phyloP scores from a whole-genome alignment of 2,329 filamentous ascomycete species.

The Neoscytalidium dimidiatum region DNA sequence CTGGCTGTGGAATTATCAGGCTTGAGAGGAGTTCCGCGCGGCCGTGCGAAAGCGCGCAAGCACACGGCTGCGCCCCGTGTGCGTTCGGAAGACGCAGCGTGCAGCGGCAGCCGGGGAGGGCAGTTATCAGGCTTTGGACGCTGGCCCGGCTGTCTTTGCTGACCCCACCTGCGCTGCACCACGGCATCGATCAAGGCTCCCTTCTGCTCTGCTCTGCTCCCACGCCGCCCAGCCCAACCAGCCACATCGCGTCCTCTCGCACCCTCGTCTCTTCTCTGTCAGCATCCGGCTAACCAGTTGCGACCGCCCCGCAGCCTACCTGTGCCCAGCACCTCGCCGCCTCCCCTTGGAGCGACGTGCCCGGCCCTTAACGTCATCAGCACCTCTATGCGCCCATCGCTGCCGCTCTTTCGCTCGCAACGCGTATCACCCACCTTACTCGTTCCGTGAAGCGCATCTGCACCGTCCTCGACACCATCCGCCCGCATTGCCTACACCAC shows the following conservation, averaged over 20 bases:
- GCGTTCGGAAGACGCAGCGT: not conserved
- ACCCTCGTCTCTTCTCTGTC: slow-evolving; percentile 10
- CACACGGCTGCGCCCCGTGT: not conserved
- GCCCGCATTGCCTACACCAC: not conserved
- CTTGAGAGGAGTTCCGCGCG: not conserved
- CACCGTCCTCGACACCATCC: slow-evolving; percentile 9
- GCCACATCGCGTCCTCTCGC: not conserved
- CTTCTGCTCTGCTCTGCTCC: not conserved
- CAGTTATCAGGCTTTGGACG: not conserved
- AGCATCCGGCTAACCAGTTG: slow-evolving; percentile 7
- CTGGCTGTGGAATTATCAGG: not conserved
- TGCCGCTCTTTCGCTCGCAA: slow-evolving; percentile 12
- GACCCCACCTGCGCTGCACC: not conserved
- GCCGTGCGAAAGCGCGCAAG: not conserved
- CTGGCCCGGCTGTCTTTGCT: not conserved
- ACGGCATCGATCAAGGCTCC: not conserved
- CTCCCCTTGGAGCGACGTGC: not conserved
- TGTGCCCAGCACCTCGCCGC: not conserved
- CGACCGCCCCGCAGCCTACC: not conserved
- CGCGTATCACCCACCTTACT: slow-evolving; percentile 17
- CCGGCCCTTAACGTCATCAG: slow-evolving; percentile 16
- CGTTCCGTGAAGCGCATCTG: slow-evolving; percentile 17
- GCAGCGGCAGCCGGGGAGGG: not conserved
- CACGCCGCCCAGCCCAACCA: slow-evolving; percentile 5
- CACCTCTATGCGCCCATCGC: slow-evolving; percentile 18